These are phyloP conservation scores for Phytopythium litorale DNA, from an alignment of 352 stramenopile genomes.

Conservation along the genomic window DNA sequence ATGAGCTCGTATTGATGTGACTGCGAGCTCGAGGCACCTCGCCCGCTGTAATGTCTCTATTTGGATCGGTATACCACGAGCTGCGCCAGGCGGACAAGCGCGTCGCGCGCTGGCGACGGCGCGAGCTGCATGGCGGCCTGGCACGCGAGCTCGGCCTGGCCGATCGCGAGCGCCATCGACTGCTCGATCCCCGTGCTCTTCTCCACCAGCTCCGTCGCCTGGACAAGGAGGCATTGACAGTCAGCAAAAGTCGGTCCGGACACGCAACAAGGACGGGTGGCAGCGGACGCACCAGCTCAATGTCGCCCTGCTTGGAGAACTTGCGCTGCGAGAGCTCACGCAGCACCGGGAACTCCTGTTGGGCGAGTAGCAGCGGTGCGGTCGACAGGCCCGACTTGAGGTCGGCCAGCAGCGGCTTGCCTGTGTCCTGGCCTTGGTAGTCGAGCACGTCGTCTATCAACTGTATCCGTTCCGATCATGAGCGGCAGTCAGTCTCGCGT, in stretches of 20 bases:
- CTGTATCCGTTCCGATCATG: constrained; percentile 18
- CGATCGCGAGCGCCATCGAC: constrained; percentile 94
- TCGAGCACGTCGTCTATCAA: constrained; percentile 98
- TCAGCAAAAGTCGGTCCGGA: neutral
- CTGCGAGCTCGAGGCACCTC: neutral
- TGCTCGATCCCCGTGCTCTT: constrained; percentile 90
- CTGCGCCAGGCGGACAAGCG: constrained; percentile 83
- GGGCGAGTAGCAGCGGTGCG: constrained; percentile 95
- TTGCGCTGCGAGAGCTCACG: constrained; percentile 89
- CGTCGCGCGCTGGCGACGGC: constrained; percentile 78
- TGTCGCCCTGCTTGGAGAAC: constrained; percentile 90
- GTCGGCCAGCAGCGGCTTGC: constrained; percentile 95
- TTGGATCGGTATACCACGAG: constrained; percentile 87
- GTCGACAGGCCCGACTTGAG: constrained; percentile 95
- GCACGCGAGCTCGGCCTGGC: constrained; percentile 95
- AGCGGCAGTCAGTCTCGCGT: neutral
- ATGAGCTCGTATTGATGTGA: neutral
- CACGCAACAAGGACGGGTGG: constrained; percentile 7
- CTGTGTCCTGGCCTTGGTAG: constrained; percentile 93
- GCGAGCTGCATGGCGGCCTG: constrained; percentile 88
- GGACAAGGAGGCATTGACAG: constrained; percentile 7
- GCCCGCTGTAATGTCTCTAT: constrained; percentile 41
- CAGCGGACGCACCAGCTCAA: constrained; percentile 67
- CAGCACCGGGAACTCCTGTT: constrained; percentile 92
- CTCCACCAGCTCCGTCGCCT: constrained; percentile 87